Conservation (phyloP, 352 stramenopile species). For the Globisporangium irregulare region DNA sequence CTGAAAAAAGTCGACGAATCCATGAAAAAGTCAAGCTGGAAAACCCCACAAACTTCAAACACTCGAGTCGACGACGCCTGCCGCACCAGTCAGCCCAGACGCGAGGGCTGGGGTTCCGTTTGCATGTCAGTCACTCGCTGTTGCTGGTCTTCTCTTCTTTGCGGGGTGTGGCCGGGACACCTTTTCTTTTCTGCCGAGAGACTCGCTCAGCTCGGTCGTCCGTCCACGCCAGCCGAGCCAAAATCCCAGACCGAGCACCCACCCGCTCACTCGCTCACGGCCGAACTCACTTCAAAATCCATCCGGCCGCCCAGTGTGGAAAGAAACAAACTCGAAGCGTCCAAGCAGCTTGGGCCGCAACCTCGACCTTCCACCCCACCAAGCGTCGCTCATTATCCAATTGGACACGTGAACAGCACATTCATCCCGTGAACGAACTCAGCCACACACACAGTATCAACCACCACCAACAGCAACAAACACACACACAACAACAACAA, state of each 20-base stretch:
- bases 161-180: background rate
- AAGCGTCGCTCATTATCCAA: slow-evolving; percentile 19
- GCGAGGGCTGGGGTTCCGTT: background rate
- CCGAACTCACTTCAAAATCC: slow-evolving; percentile 19
- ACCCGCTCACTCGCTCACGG: slow-evolving; percentile 3
- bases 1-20: slow-evolving; percentile 12
- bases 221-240: background rate
- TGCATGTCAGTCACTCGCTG: too few species aligned
- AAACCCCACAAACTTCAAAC: slow-evolving; percentile 9
- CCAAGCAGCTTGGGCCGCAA: background rate
- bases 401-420: slow-evolving; percentile 13
- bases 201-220: background rate
- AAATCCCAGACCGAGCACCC: background rate
- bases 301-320: background rate
- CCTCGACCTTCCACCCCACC: background rate
- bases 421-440: background rate
- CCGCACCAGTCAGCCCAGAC: slow-evolving; percentile 5
- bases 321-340: background rate
- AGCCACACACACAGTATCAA: background rate
- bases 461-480: background rate
- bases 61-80: slow-evolving; percentile 5
- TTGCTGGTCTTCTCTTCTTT: too few species aligned
- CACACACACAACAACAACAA: background rate
- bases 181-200: slow-evolving; percentile 8
- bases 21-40: slow-evolving; percentile 1